phyloP scores from a whole-genome alignment of 495 filamentous ascomycete species.

The Polyplosphaeria fusca region DNA sequence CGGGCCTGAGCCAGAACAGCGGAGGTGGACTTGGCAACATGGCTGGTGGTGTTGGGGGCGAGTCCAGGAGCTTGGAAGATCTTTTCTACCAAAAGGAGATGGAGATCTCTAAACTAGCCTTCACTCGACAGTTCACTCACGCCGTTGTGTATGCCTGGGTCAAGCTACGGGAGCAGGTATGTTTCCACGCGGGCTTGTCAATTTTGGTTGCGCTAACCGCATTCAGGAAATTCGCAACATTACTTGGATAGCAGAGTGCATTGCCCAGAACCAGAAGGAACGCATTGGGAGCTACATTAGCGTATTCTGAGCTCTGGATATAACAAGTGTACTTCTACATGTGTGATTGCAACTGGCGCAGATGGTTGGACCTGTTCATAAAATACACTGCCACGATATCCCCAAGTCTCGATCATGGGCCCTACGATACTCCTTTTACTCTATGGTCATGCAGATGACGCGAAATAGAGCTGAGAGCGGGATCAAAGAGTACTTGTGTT shows the following conservation, averaged over 20 bases:
- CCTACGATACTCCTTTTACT: no score
- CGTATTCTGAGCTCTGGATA: slow-evolving; percentile 75
- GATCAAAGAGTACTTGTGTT: no score
- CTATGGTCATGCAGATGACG: no score
- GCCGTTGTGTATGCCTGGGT: slow-evolving; percentile 98
- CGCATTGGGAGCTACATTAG: slow-evolving; percentile 98
- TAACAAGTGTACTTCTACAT: neutral
- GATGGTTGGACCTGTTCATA: no score
- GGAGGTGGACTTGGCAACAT: slow-evolving; percentile 73
- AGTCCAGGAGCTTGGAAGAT: slow-evolving; percentile 90
- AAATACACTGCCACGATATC: no score
- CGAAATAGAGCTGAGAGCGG: no score
- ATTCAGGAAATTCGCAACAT: slow-evolving; percentile 95
- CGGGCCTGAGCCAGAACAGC: slow-evolving; percentile 73
- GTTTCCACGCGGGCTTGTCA: slow-evolving; percentile 33
- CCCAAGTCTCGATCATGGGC: no score
- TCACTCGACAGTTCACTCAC: slow-evolving; percentile 94
- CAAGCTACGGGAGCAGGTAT: slow-evolving; percentile 93
- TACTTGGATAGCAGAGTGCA: slow-evolving; percentile 99
- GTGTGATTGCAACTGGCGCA: no score
- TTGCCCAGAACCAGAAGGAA: slow-evolving; percentile 99
- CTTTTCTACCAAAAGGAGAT: slow-evolving; percentile 99
- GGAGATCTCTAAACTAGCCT: slow-evolving; percentile 91
- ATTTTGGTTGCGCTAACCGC: slow-evolving; percentile 7
- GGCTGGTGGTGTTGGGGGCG: slow-evolving; percentile 64